phyloP scores from a whole-genome alignment of 1,284 basidiomycete genomes.

The Leccinum brunneo-olivaceum region DNA sequence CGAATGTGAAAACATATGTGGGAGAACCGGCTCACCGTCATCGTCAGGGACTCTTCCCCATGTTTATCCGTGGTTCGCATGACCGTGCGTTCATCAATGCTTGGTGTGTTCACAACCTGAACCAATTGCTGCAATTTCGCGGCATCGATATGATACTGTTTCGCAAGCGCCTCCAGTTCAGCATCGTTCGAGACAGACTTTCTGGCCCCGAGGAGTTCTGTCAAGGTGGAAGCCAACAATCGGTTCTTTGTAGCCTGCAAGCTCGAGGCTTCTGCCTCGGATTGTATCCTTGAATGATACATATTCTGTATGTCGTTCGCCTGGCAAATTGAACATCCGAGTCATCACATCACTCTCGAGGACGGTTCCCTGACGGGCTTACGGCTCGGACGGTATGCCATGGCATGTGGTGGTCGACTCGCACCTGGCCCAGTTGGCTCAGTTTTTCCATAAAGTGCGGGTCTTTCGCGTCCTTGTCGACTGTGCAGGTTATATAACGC shows the following conservation, averaged over 20 bases:
- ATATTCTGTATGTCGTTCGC: constrained; percentile 36
- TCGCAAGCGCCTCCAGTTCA: constrained; percentile 41
- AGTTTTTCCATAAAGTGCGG: constrained; percentile 74
- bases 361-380: constrained; percentile 21
- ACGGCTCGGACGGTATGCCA: constrained; percentile 50
- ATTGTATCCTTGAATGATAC: constrained; percentile 46
- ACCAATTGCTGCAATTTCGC: constrained; percentile 51
- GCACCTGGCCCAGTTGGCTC: constrained; percentile 62
- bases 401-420: constrained; percentile 65
- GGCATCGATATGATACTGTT: constrained; percentile 53
- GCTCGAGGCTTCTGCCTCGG: constrained; percentile 47
- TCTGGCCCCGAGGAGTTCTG: constrained; percentile 59
- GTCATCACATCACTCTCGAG: neutral
- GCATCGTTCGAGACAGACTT: constrained; percentile 40
- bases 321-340: too few species aligned
- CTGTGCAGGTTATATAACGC: constrained; percentile 34
- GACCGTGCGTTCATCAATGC: constrained; percentile 47
- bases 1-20: too few species aligned
- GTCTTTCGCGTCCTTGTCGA: constrained; percentile 64
- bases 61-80: constrained; percentile 45
- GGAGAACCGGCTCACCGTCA: constrained; percentile 41
- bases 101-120: constrained; percentile 66
- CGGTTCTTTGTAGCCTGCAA: constrained; percentile 35
- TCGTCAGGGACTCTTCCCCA: constrained; percentile 54
- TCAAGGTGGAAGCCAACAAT: constrained; percentile 51